Conservation (phyloP, 352 stramenopile species). For the Pythium dissimile region DNA sequence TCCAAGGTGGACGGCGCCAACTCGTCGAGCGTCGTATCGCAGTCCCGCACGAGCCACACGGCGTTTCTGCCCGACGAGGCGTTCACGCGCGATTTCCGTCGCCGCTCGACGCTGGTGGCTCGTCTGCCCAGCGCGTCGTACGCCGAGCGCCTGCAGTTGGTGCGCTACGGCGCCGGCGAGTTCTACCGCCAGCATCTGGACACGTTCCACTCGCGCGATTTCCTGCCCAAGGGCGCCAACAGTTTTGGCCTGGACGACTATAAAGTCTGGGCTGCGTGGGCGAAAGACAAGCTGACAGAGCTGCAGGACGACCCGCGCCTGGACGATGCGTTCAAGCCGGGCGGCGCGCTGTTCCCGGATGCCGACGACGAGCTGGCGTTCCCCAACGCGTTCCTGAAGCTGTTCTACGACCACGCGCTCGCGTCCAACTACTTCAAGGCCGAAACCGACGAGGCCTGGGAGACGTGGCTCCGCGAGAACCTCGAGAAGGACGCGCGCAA, state of each 20-base stretch:
- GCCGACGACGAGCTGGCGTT: slow-evolving; percentile 49
- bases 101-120: slow-evolving; percentile 52
- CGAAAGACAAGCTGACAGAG: slow-evolving; percentile 38
- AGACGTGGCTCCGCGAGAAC: slow-evolving; percentile 56
- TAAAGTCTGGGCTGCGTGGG: slow-evolving; percentile 60
- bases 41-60: slow-evolving; percentile 76
- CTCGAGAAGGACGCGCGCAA: slow-evolving; percentile 49
- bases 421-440: slow-evolving; percentile 59
- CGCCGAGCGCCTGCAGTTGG: slow-evolving; percentile 69
- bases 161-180: slow-evolving; percentile 73
- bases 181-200: slow-evolving; percentile 84
- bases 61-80: slow-evolving; percentile 61
- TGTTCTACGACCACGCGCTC: slow-evolving; percentile 54
- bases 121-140: slow-evolving; percentile 69
- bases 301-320: slow-evolving; percentile 37
- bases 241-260: slow-evolving; percentile 57
- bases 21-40: slow-evolving; percentile 52
- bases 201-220: slow-evolving; percentile 73
- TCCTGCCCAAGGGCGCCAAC: slow-evolving; percentile 48
- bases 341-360: slow-evolving; percentile 55
- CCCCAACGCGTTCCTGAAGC: slow-evolving; percentile 53
- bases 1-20: slow-evolving; percentile 73
- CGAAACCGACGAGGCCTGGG: slow-evolving; percentile 48
- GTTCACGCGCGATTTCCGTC: slow-evolving; percentile 74
- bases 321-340: slow-evolving; percentile 54